Percentiles rank a stretch among this genome's conserved stretches.
Conservation (phyloP, 352 stramenopile genomes). For the Nothophytophthora sp. region DNA sequence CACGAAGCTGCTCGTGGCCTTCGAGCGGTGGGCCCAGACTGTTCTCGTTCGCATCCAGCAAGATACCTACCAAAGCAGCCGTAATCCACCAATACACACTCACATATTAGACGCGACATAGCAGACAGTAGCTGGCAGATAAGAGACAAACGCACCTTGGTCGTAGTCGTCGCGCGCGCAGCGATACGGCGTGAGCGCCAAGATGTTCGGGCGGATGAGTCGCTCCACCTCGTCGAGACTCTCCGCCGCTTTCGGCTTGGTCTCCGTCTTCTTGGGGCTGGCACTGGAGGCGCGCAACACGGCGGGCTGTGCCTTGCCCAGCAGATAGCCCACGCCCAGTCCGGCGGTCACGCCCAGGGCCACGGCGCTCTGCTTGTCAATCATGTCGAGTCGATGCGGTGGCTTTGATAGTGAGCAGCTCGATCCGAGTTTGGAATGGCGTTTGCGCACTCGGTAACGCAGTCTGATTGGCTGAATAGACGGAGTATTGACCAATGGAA, state of each 20-base stretch:
- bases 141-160: too few relatives aligned
- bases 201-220: constrained; percentile 97
- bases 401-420: constrained; percentile 6
- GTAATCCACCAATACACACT: too few relatives aligned
- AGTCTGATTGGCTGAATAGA: too few relatives aligned
- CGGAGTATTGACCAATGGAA: too few relatives aligned
- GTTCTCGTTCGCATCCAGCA: constrained; percentile 99
- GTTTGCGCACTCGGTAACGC: too few relatives aligned
- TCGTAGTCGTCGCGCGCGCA: constrained; percentile 97
- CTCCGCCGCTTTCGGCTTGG: background rate
- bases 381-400: constrained; percentile 19
- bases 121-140: too few relatives aligned
- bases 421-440: constrained; percentile 12
- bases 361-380: constrained; percentile 73
- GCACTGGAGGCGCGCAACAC: background rate
- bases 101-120: too few relatives aligned
- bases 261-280: constrained; percentile 7
- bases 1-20: constrained; percentile 66
- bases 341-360: constrained; percentile 62
- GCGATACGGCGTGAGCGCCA: constrained; percentile 95
- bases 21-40: constrained; percentile 91
- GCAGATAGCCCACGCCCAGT: constrained; percentile 65
- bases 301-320: constrained; percentile 51
- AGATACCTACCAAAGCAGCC: constrained; percentile 63
- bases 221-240: constrained; percentile 66